Percentiles rank a stretch among this genome's conserved stretches.
Conservation (phyloP, 192 early-diverging fungal species). For the Polychytrium aggregatum region DNA sequence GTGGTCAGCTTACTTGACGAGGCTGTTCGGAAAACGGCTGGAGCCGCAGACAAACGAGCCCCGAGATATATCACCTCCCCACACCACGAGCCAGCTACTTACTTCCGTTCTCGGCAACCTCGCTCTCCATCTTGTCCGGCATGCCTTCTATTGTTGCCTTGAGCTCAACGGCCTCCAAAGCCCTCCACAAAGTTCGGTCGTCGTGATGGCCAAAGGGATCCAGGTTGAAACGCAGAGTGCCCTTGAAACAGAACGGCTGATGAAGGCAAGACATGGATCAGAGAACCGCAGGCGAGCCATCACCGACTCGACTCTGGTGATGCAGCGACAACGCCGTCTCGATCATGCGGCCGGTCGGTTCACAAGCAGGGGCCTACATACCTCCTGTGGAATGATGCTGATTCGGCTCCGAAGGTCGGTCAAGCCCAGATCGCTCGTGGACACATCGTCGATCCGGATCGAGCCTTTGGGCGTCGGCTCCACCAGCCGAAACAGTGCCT, state of each 20-base stretch:
- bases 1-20: too few species aligned
- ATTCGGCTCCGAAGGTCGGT: slow-evolving; percentile 39
- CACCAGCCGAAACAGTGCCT: slow-evolving; percentile 61
- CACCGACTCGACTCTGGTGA: too few species aligned
- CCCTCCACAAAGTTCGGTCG: slow-evolving; percentile 60
- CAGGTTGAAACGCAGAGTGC: slow-evolving; percentile 64
- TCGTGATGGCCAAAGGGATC: slow-evolving; percentile 52
- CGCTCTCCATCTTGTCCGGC: slow-evolving; percentile 47
- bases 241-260: slow-evolving; percentile 49
- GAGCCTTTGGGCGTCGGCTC: slow-evolving; percentile 40
- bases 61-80: too few species aligned
- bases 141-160: slow-evolving; percentile 6
- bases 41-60: too few species aligned
- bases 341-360: too few species aligned
- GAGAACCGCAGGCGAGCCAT: too few species aligned
- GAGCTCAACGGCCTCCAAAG: slow-evolving; percentile 47
- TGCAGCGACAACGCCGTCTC: too few species aligned
- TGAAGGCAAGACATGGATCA: too few species aligned
- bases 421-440: slow-evolving; percentile 45
- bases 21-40: too few species aligned
- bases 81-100: slow-evolving; percentile 75
- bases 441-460: slow-evolving; percentile 57
- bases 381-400: slow-evolving; percentile 57
- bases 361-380: too few species aligned
- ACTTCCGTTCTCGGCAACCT: slow-evolving; percentile 64